A percentile compares a stretch with the other conserved stretches of the same genome.
Evolutionary conservation across 169 alveolate species (phyloP).

Genomic region (Cyclospora cayetanensis): DNA sequence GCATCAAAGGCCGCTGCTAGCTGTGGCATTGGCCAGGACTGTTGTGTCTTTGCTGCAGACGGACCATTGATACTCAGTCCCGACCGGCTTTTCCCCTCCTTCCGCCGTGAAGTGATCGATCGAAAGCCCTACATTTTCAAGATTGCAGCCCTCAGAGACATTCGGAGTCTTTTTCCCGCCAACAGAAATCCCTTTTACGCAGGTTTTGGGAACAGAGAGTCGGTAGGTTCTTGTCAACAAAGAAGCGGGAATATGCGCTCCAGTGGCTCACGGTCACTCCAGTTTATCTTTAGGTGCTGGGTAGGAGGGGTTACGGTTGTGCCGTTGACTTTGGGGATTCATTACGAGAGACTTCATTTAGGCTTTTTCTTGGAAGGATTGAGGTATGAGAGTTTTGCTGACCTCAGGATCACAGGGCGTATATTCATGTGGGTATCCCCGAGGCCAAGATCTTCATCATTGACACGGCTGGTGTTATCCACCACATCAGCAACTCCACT

Average conservation of each 20-base stretch:
- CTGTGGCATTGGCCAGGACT: too few relatives aligned
- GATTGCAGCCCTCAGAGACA: slow-evolving; percentile 94
- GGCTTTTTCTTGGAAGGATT: too few relatives aligned
- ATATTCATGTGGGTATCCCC: slow-evolving; percentile 93
- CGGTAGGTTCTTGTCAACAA: slow-evolving; percentile 76
- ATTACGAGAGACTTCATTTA: too few relatives aligned
- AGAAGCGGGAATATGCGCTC: background rate
- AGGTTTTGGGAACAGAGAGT: slow-evolving; percentile 98
- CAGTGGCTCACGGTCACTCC: too few relatives aligned
- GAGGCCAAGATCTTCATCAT: slow-evolving; percentile 92
- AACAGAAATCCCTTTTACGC: slow-evolving; percentile 94
- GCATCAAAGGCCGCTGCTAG: too few relatives aligned
- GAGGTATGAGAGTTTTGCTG: background rate
- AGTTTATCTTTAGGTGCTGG: background rate
- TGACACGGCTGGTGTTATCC: slow-evolving; percentile 90
- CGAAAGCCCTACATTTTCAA: slow-evolving; percentile 95
- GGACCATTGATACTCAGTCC: slow-evolving; percentile 98
- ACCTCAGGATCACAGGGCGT: slow-evolving; percentile 89
- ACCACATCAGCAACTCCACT: slow-evolving; percentile 85
- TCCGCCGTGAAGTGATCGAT: slow-evolving; percentile 97
- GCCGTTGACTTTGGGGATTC: background rate
- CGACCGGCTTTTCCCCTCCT: slow-evolving; percentile 94
- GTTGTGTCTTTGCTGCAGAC: slow-evolving; percentile 78
- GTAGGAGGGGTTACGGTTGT: background rate
- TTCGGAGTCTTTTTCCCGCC: slow-evolving; percentile 92